phyloP scores from a whole-genome alignment of 2,329 filamentous ascomycete genomes.

The Chaetomiaceae sp. region DNA sequence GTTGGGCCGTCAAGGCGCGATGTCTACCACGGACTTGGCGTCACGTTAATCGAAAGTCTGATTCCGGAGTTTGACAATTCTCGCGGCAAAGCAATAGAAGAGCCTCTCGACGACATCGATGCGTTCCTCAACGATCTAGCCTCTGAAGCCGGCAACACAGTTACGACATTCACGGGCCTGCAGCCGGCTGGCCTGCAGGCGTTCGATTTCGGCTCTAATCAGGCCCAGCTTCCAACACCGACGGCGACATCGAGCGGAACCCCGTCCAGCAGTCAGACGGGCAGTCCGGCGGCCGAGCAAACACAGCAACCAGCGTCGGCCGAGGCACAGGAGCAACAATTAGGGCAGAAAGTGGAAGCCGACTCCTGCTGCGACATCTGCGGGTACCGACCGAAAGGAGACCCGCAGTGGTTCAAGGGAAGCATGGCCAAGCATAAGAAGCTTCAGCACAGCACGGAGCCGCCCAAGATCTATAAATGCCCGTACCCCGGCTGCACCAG shows the following conservation, averaged over 20 bases:
- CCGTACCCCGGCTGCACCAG: conserved; percentile 51
- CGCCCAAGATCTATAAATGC: conserved; percentile 50
- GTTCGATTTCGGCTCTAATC: neutral
- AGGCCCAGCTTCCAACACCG: conserved; percentile 8
- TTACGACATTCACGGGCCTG: neutral
- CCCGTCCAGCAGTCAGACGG: neutral
- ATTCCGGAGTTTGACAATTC: conserved; percentile 30
- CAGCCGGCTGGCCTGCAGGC: neutral
- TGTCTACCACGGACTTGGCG: conserved; percentile 40
- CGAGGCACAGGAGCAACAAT: conserved; percentile 8
- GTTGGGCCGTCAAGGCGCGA: conserved; percentile 33
- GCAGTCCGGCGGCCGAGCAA: conserved; percentile 10
- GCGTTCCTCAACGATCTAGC: conserved; percentile 19
- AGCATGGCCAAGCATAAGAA: conserved; percentile 58
- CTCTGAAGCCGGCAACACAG: neutral
- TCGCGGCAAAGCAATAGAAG: neutral
- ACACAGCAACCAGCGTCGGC: conserved; percentile 1
- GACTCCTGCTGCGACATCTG: conserved; percentile 48
- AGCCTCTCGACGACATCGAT: conserved; percentile 21
- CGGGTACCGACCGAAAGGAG: conserved; percentile 52
- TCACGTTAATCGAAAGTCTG: conserved; percentile 40
- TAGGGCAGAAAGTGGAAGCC: conserved; percentile 35
- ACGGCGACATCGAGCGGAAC: conserved; percentile 13
- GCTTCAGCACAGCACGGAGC: conserved; percentile 47
- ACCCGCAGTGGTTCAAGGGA: conserved; percentile 55